Evolutionary conservation across 768 basidiomycete species (phyloP).

Genomic region (Amanita exitialis): DNA sequence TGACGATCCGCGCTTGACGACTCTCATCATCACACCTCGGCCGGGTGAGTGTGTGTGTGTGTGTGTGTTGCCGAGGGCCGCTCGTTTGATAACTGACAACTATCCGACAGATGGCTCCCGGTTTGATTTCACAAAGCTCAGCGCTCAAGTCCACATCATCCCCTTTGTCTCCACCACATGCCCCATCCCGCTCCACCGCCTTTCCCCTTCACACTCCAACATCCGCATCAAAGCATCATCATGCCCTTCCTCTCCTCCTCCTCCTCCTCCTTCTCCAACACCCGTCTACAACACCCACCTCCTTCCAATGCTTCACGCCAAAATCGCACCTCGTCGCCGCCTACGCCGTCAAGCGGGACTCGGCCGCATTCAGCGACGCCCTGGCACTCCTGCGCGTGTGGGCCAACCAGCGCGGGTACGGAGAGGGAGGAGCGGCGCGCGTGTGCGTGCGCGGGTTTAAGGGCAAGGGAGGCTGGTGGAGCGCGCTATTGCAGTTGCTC

Average conservation of each 20-base stretch:
- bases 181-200: conserved; percentile 54
- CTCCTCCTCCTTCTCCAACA: conserved; percentile 31
- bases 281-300: conserved; percentile 77
- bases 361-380: conserved; percentile 63
- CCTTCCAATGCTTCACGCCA: conserved; percentile 39
- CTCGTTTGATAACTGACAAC: conserved; percentile 14
- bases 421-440: conserved; percentile 31
- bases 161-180: conserved; percentile 50
- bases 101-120: conserved; percentile 34
- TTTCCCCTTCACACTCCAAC: conserved; percentile 72
- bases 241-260: conserved; percentile 10
- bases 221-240: conserved; percentile 15
- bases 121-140: conserved; percentile 56
- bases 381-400: conserved; percentile 77
- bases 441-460: conserved; percentile 64
- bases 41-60: conserved; percentile 29
- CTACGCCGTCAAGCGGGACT: conserved; percentile 41
- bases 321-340: conserved; percentile 42
- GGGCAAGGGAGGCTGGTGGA: conserved; percentile 61
- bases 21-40: conserved; percentile 48
- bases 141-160: conserved; percentile 65
- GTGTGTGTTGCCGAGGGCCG: conserved; percentile 6
- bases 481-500: conserved; percentile 46
- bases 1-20: conserved; percentile 56
- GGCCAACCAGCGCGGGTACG: conserved; percentile 82